Conservation (phyloP, 1,284 basidiomycete genomes). For the Moniliella sp. region DNA sequence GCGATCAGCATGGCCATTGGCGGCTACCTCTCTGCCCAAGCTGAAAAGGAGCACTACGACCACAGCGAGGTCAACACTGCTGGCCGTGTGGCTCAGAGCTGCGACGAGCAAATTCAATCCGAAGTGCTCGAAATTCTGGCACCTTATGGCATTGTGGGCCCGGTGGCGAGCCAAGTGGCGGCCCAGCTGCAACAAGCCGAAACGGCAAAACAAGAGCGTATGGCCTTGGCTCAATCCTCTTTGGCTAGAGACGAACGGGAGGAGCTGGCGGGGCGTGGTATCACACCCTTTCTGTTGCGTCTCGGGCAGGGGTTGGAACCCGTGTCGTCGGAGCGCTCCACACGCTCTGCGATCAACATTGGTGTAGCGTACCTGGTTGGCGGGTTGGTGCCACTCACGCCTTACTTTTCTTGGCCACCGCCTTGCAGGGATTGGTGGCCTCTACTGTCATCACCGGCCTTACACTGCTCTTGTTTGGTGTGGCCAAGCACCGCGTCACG, state of each 20-base stretch:
- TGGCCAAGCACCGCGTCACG: conserved; percentile 17
- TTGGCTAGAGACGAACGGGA: not conserved
- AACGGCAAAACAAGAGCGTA: not conserved
- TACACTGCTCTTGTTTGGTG: conserved; percentile 15
- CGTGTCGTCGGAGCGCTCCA: conserved; percentile 17
- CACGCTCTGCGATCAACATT: conserved; percentile 15
- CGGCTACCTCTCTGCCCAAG: conserved; percentile 84
- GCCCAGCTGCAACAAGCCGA: conserved; percentile 2
- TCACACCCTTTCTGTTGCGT: conserved; percentile 22
- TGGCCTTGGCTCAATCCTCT: not conserved
- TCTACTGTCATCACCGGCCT: conserved; percentile 20
- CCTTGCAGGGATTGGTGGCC: conserved; percentile 8
- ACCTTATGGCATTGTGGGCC: conserved; percentile 65
- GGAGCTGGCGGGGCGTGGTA: conserved; percentile 5
- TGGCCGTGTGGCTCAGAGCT: conserved; percentile 62
- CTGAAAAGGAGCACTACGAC: conserved; percentile 59
- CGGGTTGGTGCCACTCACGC: conserved; percentile 17
- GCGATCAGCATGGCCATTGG: conserved; percentile 77
- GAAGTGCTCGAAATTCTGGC: conserved; percentile 73
- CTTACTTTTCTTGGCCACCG: conserved; percentile 18
- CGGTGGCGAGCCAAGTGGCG: conserved; percentile 56
- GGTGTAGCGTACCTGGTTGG: conserved; percentile 20
- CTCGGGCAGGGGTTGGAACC: conserved; percentile 17
- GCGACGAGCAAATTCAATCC: conserved; percentile 78
- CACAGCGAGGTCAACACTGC: conserved; percentile 29